These are phyloP conservation scores for Auxenochlorella protothecoides DNA, from an alignment of 139 green algal genomes.

Conservation along the genomic window DNA sequence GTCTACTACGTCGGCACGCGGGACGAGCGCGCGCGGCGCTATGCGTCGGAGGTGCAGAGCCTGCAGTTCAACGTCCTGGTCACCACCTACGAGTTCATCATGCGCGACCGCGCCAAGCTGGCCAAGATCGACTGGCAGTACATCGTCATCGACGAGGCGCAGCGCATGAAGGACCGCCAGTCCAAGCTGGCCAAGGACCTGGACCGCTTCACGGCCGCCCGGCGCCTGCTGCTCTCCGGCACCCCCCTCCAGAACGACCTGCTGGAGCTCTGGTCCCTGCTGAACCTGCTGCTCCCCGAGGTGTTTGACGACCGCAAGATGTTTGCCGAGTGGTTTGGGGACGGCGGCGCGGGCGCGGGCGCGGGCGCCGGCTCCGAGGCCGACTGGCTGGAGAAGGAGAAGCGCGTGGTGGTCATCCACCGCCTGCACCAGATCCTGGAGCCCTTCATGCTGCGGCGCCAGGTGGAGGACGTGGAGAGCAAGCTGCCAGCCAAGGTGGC, in stretches of 20 bases:
- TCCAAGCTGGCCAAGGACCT: slow-evolving; percentile 68
- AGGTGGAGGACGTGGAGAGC: slow-evolving; percentile 85
- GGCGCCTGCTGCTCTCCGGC: slow-evolving; percentile 65
- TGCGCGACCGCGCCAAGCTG: slow-evolving; percentile 70
- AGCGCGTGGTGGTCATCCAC: slow-evolving; percentile 78
- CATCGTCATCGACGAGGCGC: slow-evolving; percentile 98
- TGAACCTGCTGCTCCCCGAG: slow-evolving; percentile 83
- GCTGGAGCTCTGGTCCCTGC: slow-evolving; percentile 76
- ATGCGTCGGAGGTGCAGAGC: slow-evolving; percentile 36
- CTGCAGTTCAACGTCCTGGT: slow-evolving; percentile 95
- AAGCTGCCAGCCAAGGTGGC: slow-evolving; percentile 80
- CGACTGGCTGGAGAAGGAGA: slow-evolving; percentile 76
- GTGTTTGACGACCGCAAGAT: slow-evolving; percentile 90
- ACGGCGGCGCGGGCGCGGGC: slow-evolving; percentile 7
- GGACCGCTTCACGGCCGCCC: slow-evolving; percentile 53
- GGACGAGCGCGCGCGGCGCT: slow-evolving; percentile 67
- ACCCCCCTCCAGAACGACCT: slow-evolving; percentile 91
- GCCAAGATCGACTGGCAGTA: slow-evolving; percentile 85
- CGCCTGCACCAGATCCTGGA: slow-evolving; percentile 84
- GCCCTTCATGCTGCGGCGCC: slow-evolving; percentile 93
- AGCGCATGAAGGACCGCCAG: slow-evolving; percentile 92
- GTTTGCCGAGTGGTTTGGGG: slow-evolving; percentile 84
- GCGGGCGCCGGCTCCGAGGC: slow-evolving; percentile 16
- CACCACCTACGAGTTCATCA: slow-evolving; percentile 97
- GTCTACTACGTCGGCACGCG: slow-evolving; percentile 66